These are phyloP conservation scores for Ascochyta koolunga DNA, from an alignment of 2,329 filamentous ascomycete genomes.

Conservation along the genomic window DNA sequence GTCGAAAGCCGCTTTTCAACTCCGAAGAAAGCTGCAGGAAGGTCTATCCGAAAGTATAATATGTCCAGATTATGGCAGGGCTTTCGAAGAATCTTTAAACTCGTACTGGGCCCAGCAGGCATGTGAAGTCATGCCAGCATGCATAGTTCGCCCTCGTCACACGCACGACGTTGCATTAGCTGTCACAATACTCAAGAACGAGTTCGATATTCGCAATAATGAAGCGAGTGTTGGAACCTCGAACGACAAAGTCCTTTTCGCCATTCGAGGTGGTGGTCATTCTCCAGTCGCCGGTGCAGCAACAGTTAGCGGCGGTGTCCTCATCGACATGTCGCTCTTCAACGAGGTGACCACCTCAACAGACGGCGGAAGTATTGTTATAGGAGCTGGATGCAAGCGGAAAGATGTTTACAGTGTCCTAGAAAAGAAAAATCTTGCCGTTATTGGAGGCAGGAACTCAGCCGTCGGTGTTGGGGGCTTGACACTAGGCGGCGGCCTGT, in stretches of 20 bases:
- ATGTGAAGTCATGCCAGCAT: slow-evolving; percentile 40
- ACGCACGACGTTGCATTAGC: slow-evolving; percentile 37
- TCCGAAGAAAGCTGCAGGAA: slow-evolving; percentile 17
- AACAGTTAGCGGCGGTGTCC: slow-evolving; percentile 27
- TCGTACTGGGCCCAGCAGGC: slow-evolving; percentile 45
- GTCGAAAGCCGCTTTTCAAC: slow-evolving; percentile 13
- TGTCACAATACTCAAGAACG: slow-evolving; percentile 35
- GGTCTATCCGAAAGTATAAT: slow-evolving; percentile 22
- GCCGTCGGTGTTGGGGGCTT: slow-evolving; percentile 41
- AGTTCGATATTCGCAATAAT: slow-evolving; percentile 33
- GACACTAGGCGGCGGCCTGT: slow-evolving; percentile 46
- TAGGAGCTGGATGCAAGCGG: slow-evolving; percentile 32
- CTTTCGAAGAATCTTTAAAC: slow-evolving; percentile 21
- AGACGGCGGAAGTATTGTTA: background rate
- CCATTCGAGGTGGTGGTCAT: slow-evolving; percentile 59
- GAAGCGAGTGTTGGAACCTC: background rate
- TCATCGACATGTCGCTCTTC: slow-evolving; percentile 27
- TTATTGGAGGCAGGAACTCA: slow-evolving; percentile 32
- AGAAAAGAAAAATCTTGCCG: slow-evolving; percentile 23
- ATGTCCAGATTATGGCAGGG: slow-evolving; percentile 1
- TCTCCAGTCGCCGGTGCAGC: slow-evolving; percentile 26
- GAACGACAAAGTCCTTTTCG: slow-evolving; percentile 34
- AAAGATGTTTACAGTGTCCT: slow-evolving; percentile 22
- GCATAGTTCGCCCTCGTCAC: slow-evolving; percentile 37
- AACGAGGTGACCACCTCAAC: slow-evolving; percentile 10